Base-by-base conservation (phyloP, 768 basidiomycete species). In the Boletus subcaerulescens region DNA sequence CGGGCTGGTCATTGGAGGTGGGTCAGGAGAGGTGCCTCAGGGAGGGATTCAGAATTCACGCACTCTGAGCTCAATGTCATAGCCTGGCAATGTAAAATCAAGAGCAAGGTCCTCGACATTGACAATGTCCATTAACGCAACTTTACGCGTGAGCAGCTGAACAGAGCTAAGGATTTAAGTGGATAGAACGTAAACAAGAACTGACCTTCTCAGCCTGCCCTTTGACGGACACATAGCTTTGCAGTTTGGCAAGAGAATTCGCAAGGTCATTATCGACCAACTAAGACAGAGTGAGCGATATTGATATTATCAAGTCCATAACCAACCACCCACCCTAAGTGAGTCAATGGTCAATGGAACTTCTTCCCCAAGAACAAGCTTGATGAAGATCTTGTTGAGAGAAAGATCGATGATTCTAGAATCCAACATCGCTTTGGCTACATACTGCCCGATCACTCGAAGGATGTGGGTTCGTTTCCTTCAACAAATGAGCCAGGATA, bases 1-100 rank as follows among this genome's bases (percentile, higher is more conserved):
- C 85, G 38, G 87, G 83, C 90, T 96, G 50, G 14, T 52, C 13
- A 32, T 56, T 8, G 36, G 8, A 35, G 44, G 6, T 45, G 12
- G 22, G 41, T 55, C 2, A 54, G 33, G 22, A 55, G 24, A n/a
- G 11, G 2, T 35, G 20, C 38, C 8, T 36, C 13, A 38, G 14
- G n/a, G 33, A 36, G 24, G 6, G 17, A n/a, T 31, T 40, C 13
- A 50, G 15, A 35, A 14, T 46, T 36, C 13, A 71, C 84, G 53
- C 67, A 92, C 93, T 68, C 84, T 83, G 29, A 98, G 80, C 70
- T 97, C 93, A 53, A 98, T 89, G 65, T 94, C 86, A 66, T 96
- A 94, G 14, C 97, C 97, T 10, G 97, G 97, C 17, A 98, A 79
- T 9, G 96, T 98, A 71, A 98, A 99, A 73, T 99, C 97, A 18